Percentiles rank a stretch among this genome's conserved stretches.
Conservation (phyloP, 1,284 basidiomycete genomes). For the Naganishia liquefaciens region DNA sequence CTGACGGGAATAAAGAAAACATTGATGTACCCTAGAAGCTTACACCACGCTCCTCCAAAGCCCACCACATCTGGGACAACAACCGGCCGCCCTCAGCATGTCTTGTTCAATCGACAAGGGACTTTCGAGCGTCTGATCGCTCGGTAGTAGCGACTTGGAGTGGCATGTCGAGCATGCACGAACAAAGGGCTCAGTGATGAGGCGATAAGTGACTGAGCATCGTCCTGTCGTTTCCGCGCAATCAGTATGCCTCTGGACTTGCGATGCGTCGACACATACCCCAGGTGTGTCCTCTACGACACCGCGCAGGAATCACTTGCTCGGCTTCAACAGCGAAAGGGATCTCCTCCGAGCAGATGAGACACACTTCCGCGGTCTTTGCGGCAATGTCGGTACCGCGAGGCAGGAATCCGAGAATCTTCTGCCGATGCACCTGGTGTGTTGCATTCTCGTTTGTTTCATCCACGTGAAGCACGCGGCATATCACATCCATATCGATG, state of each 20-base stretch:
- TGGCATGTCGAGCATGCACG: constrained; percentile 18
- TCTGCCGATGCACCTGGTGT: not conserved
- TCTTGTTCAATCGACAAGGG: constrained; percentile 21
- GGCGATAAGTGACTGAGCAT: constrained; percentile 11
- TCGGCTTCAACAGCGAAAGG: constrained; percentile 5
- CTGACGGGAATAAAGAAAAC: not conserved
- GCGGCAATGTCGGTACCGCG: constrained; percentile 1
- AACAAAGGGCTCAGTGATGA: constrained; percentile 20
- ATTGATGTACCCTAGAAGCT: not conserved
- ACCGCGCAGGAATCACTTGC: constrained; percentile 7
- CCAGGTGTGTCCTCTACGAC: constrained; percentile 17
- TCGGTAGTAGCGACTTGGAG: constrained; percentile 16
- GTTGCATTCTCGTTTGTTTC: not conserved
- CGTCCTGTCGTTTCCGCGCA: not conserved
- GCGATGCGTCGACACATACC: not conserved
- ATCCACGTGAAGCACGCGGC: constrained; percentile 6
- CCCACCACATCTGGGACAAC: constrained; percentile 20
- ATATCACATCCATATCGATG: constrained; percentile 1
- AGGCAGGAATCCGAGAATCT: not conserved
- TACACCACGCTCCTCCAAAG: constrained; percentile 20
- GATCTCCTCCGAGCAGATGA: constrained; percentile 18
- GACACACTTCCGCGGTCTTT: constrained; percentile 3
- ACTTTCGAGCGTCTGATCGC: not conserved
- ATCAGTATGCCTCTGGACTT: not conserved
- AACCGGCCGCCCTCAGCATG: constrained; percentile 6